These are phyloP conservation scores for Suillus luteus DNA, from an alignment of 768 basidiomycete species.

Conservation along the genomic window DNA sequence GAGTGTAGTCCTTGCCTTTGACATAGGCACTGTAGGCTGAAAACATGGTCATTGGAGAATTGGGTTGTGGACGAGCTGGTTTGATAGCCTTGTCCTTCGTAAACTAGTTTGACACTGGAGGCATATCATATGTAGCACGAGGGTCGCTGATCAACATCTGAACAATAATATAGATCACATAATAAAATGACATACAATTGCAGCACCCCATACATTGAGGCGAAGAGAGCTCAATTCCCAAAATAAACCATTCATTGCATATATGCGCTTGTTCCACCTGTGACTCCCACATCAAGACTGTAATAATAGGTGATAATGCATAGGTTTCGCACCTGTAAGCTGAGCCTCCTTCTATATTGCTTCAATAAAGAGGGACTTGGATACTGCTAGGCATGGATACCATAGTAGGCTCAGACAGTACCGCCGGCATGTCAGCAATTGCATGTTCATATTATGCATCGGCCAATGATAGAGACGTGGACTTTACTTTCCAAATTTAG, in stretches of 20 bases:
- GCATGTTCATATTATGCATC: too few relatives aligned
- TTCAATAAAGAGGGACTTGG: too few relatives aligned
- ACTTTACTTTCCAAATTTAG: too few relatives aligned
- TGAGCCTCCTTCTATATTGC: too few relatives aligned
- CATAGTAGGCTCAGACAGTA: too few relatives aligned
- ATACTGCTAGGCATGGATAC: too few relatives aligned
- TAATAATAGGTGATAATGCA: too few relatives aligned
- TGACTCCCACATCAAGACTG: too few relatives aligned
- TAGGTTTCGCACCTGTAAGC: too few relatives aligned
- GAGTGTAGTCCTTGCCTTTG: not conserved
- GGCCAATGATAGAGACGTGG: too few relatives aligned
- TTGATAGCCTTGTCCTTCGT: constrained; percentile 1
- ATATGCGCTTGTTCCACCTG: not conserved
- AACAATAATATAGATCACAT: not conserved
- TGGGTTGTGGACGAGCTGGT: constrained; percentile 2
- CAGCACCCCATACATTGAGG: constrained; percentile 9
- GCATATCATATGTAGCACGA: constrained; percentile 7
- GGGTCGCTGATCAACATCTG: not conserved
- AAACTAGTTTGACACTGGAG: constrained; percentile 1
- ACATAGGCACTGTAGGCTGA: constrained; percentile 1
- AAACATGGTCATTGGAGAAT: not conserved
- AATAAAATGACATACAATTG: not conserved
- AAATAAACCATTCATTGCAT: not conserved
- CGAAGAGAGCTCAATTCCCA: constrained; percentile 7
- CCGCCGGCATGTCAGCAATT: too few relatives aligned